Conservation (phyloP, 2,329 filamentous ascomycete species). For the Alternaria rosae region DNA sequence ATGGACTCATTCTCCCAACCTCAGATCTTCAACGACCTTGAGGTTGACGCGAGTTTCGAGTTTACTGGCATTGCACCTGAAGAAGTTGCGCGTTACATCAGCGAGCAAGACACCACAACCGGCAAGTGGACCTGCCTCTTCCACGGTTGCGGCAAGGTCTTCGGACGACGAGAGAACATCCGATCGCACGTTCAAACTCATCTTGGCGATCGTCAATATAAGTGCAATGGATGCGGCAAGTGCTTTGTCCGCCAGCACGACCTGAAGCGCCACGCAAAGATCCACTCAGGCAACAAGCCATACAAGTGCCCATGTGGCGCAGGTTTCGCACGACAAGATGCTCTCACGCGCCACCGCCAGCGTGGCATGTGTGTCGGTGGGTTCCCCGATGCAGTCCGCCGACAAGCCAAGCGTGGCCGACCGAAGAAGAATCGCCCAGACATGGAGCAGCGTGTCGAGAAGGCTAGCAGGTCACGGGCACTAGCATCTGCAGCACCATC, state of each 20-base stretch:
- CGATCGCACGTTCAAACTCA: constrained; percentile 98
- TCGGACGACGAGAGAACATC: constrained; percentile 98
- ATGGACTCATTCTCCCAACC: constrained; percentile 29
- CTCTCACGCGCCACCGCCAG: constrained; percentile 90
- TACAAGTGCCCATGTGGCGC: constrained; percentile 95
- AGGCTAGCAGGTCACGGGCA: constrained; percentile 60
- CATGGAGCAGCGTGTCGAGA: constrained; percentile 64
- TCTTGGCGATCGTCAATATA: constrained; percentile 92
- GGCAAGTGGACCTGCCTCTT: constrained; percentile 59
- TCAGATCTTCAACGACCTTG: constrained; percentile 52
- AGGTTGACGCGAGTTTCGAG: constrained; percentile 68
- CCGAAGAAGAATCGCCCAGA: constrained; percentile 69
- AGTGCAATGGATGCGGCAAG: constrained; percentile 91
- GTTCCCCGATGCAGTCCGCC: constrained; percentile 79
- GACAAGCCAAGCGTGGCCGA: constrained; percentile 70
- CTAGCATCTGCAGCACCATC: constrained; percentile 46
- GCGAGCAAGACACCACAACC: constrained; percentile 53
- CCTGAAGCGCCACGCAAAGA: constrained; percentile 95
- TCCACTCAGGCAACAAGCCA: constrained; percentile 94
- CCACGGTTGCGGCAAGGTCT: constrained; percentile 82
- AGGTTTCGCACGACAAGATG: constrained; percentile 93
- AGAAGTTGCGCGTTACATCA: constrained; percentile 65
- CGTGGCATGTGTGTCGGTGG: constrained; percentile 96
- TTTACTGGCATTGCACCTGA: constrained; percentile 88
- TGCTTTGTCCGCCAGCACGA: constrained; percentile 98